Base-by-base conservation (phyloP, 2,329 filamentous ascomycete species). In the Pseudonectria buxi region DNA sequence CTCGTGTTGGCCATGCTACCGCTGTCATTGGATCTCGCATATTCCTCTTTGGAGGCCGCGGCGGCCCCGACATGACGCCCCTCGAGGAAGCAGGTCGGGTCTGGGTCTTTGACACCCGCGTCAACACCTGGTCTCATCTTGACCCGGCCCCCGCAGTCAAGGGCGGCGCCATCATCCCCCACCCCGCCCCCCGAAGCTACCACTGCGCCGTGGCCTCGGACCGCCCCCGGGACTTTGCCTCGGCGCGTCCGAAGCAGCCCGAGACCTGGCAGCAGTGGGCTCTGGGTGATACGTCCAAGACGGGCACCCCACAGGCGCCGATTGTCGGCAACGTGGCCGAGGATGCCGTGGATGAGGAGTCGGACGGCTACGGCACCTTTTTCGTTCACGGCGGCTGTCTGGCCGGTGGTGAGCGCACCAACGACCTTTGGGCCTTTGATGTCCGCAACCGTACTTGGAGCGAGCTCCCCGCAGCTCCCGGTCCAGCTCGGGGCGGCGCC, bases 41-140 rank as follows among this genome's bases (percentile, higher is more conserved):
- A 50, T 90, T 90, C 61, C 45, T 94, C 28, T 94, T 89, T 59
- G 87, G 86, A 31, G 87, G 88, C 9, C 78, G 85, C 29, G 81
- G 82, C 24, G 83, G 83, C 0, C 61, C 69, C 3, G 77, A 76
- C 18, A 81, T 85, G 74, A 65, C 73, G 2, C 78, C 85, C 1
- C 67, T 94, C 10, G 76, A 89, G 34, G 87, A 94, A 52, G 58
- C 67, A 10, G 87, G 87, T 12, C 69, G 77, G 3, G 69, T 94
- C 33, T 94, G 86, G 86, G 68, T 78, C 22, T 89, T 85, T 51
- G 76, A 87, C 55, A 79, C 82, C 1, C 65, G 70, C 39, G 64
- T 66, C n/a, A 63, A 71, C 36, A 63, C 61, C 10, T 94, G 87
- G 88, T 65, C 70, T 4, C 69, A 68, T 40, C 63, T 89, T 13